Conservation (phyloP, 164 flowering plant genomes). For the Nelumbo lutea region DNA sequence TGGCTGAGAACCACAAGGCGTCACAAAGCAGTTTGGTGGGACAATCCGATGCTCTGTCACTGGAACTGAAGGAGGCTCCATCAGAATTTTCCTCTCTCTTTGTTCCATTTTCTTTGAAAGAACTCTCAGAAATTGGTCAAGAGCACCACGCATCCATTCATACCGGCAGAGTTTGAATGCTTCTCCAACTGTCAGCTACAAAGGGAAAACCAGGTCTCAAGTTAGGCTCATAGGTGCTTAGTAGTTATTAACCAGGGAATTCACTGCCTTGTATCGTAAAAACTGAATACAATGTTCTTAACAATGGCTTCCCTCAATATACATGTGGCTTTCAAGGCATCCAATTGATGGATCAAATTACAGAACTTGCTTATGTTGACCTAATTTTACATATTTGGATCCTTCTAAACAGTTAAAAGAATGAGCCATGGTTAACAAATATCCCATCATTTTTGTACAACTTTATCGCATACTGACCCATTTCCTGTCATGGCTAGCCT, state of each 20-base stretch:
- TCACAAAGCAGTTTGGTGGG: constrained; percentile 20
- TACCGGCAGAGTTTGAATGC: constrained; percentile 63
- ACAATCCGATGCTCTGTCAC: constrained; percentile 18
- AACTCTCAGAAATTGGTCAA: constrained; percentile 32
- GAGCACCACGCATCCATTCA: constrained; percentile 72
- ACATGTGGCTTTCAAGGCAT: no score
- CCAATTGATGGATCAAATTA: no score
- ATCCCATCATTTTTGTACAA: no score
- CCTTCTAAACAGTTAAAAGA: no score
- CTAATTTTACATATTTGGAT: no score
- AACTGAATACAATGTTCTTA: no score
- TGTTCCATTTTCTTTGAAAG: constrained; percentile 19
- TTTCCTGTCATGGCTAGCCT: constrained; percentile 39
- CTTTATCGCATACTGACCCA: constrained; percentile 43
- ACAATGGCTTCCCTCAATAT: no score
- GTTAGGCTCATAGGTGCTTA: no score
- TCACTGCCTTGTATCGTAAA: no score
- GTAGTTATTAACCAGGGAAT: no score
- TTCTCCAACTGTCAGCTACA: constrained; percentile 41
- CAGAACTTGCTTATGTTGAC: no score
- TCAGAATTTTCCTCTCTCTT: constrained; percentile 17
- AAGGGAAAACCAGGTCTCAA: neutral
- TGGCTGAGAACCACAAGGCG: constrained; percentile 18
- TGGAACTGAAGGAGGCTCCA: constrained; percentile 1
- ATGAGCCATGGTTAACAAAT: no score